Evolutionary conservation across 2,329 filamentous ascomycete genomes (phyloP).

Genomic region (Sphaerulina populicola): DNA sequence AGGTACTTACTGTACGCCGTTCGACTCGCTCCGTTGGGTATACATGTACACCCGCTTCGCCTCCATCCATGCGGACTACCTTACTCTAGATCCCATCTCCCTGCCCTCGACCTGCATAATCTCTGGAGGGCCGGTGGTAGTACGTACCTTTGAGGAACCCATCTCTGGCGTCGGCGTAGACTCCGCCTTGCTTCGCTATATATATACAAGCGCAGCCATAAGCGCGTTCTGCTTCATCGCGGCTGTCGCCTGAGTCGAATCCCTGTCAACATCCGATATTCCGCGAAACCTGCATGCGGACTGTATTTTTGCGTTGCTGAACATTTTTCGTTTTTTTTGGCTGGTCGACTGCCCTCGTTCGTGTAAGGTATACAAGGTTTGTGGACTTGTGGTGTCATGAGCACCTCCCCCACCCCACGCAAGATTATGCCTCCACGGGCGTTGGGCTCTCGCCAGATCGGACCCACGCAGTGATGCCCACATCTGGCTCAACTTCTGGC

Average conservation of each 20-base stretch:
- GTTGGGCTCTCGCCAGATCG: conserved; percentile 8
- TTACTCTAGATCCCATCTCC: background rate
- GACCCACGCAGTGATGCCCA: conserved; percentile 16
- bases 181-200: too few species aligned
- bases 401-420: background rate
- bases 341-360: background rate
- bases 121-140: too few species aligned
- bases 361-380: background rate
- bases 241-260: background rate
- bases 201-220: background rate
- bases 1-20: background rate
- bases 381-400: background rate
- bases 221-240: background rate
- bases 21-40: background rate
- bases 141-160: too few species aligned
- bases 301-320: background rate
- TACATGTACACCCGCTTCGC: background rate
- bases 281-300: background rate
- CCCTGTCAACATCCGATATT: background rate
- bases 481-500: conserved; percentile 43
- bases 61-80: background rate
- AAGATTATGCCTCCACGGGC: conserved; percentile 5
- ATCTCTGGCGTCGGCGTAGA: too few species aligned
- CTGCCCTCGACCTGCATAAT: too few species aligned
- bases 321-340: background rate